Base-by-base conservation (phyloP, 306 rosid species). In the Amphicarpaea edgeworthii region DNA sequence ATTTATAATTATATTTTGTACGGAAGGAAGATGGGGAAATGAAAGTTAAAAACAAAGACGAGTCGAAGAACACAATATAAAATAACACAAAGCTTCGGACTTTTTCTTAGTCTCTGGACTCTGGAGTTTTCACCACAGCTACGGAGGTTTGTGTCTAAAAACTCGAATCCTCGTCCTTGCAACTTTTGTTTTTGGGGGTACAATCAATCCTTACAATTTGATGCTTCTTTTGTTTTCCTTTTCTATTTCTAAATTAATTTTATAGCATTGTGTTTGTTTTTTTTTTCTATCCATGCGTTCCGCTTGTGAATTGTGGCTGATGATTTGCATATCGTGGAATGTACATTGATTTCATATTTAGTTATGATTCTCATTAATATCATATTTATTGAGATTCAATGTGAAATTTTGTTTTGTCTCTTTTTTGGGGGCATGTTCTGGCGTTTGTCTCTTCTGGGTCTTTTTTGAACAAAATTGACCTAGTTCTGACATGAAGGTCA, bases 401-500 rank as follows among this genome's bases (percentile, higher is more conserved):
- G 67, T 42, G 43, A 43, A 42, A 7, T 30, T 50, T 19, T 49
- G 10, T 12, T 14, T 23, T 49, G 2, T 38, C 40, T 24, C 8
- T 16, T 19, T 42, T 32, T 54, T 46, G 3, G 59, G 23, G 41
- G n/a, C n/a, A 16, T 20, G 53, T 53, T 63, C 28, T 28, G 8
- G 60, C 6, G 28, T 30, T 69, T 60, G 8, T 41, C 9, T 38
- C 47, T 80, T 66, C 57, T 6, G 40, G 68, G 32, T 24, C 60
- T 9, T 17, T 51, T 63, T 26, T 19, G 21, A 63, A 38, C 66
- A 17, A 59, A 51, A 14, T 38, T 67, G 23, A 80, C 45, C 76
- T 74, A 42, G 64, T 73, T 73, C 70, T 45, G 68, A 57, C 83
- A 53, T 64, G 71, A 46, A 19, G 68, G 15, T 72, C 58, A 20